Conservation (phyloP, 2,329 filamentous ascomycete genomes). For the Aschersonia sp. region DNA sequence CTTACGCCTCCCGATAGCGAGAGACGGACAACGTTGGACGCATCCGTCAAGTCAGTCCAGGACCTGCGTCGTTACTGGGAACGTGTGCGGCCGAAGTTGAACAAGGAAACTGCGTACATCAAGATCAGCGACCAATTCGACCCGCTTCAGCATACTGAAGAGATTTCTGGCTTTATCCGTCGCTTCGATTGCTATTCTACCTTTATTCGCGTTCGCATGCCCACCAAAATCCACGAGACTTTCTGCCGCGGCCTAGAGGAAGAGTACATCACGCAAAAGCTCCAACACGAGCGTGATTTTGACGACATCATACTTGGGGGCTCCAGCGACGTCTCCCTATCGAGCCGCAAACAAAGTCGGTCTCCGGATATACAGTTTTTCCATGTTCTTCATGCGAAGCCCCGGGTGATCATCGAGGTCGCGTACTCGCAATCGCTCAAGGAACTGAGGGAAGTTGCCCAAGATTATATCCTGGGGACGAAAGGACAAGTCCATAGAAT, state of each 20-base stretch:
- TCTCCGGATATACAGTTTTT: slow-evolving; percentile 1
- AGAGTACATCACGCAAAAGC: background rate
- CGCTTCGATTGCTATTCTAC: slow-evolving; percentile 2
- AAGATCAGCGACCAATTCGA: background rate
- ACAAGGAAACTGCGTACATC: background rate
- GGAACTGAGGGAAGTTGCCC: background rate
- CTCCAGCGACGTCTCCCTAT: background rate
- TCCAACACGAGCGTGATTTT: background rate
- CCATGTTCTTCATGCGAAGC: background rate
- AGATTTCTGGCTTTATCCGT: background rate
- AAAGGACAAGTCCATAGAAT: slow-evolving; percentile 1
- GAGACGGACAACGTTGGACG: background rate
- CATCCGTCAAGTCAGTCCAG: background rate
- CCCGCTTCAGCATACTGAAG: background rate
- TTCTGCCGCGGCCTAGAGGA: background rate
- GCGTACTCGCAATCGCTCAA: slow-evolving; percentile 1
- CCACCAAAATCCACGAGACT: background rate
- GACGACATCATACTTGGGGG: background rate
- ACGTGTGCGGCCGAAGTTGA: background rate
- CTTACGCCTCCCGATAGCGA: background rate
- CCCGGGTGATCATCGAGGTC: slow-evolving; percentile 1
- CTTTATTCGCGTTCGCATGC: slow-evolving; percentile 2
- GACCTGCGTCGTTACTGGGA: background rate
- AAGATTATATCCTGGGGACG: slow-evolving; percentile 1
- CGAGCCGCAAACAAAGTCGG: background rate